phyloP scores from a whole-genome alignment of 2,329 filamentous ascomycete species.

The Daldinia sp. region DNA sequence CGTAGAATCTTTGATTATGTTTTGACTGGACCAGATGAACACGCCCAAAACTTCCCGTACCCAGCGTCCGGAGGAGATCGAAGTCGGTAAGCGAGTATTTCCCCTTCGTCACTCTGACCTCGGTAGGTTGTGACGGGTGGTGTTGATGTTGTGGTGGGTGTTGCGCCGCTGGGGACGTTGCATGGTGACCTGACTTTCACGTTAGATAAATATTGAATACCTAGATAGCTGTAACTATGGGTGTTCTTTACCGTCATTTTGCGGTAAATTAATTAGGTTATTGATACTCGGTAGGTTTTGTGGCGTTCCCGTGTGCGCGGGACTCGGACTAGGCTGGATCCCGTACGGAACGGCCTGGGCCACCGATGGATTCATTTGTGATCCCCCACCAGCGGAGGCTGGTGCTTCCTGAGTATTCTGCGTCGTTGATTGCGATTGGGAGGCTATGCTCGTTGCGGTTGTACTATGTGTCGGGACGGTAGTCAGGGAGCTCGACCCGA shows the following conservation, averaged over 20 bases:
- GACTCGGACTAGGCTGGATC: slow-evolving; percentile 57
- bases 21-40: slow-evolving; percentile 97
- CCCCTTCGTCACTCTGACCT: slow-evolving; percentile 84
- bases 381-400: slow-evolving; percentile 50
- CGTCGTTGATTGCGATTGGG: slow-evolving; percentile 41
- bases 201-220: slow-evolving; percentile 44
- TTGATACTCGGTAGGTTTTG: slow-evolving; percentile 85
- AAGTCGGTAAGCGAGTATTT: slow-evolving; percentile 97
- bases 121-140: slow-evolving; percentile 49
- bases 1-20: slow-evolving; percentile 98
- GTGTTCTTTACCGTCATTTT: slow-evolving; percentile 55
- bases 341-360: slow-evolving; percentile 55
- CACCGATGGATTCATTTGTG: slow-evolving; percentile 51
- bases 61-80: slow-evolving; percentile 87
- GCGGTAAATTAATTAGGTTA: slow-evolving; percentile 80
- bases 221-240: slow-evolving; percentile 8
- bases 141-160: slow-evolving; percentile 29
- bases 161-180: slow-evolving; percentile 51
- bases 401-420: slow-evolving; percentile 44
- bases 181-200: slow-evolving; percentile 52
- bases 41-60: slow-evolving; percentile 95
- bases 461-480: slow-evolving; percentile 52
- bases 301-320: slow-evolving; percentile 51
- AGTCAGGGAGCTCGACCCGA: slow-evolving; percentile 58
- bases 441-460: slow-evolving; percentile 39